These are phyloP conservation scores for Aquanectria penicillioides DNA, from an alignment of 2,329 filamentous ascomycete species.

Conservation along the genomic window DNA sequence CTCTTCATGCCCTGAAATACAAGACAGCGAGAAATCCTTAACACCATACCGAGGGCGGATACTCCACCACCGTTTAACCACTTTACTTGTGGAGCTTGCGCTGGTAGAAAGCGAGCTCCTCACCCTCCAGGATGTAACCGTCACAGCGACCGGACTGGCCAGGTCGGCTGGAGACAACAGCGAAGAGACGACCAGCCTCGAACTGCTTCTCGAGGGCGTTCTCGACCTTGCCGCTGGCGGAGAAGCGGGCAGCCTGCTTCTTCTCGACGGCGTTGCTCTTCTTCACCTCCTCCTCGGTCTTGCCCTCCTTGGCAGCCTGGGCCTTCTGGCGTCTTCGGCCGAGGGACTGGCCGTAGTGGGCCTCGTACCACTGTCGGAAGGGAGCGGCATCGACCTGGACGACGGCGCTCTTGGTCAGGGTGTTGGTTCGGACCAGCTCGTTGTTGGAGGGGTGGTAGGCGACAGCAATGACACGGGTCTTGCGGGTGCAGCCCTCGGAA, in stretches of 20 bases:
- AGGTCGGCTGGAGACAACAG: constrained; percentile 90
- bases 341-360: constrained; percentile 93
- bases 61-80: constrained; percentile 34
- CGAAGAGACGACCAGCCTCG: constrained; percentile 97
- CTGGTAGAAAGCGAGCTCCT: constrained; percentile 99
- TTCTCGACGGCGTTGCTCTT: constrained; percentile 96
- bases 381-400: constrained; percentile 98
- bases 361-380: constrained; percentile 99
- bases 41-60: constrained; percentile 49
- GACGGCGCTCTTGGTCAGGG: constrained; percentile 98
- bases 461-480: constrained; percentile 98
- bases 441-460: constrained; percentile 99
- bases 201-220: constrained; percentile 95
- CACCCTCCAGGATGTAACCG: constrained; percentile 98
- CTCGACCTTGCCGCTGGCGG: constrained; percentile 92
- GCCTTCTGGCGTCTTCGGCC: constrained; percentile 94
- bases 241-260: constrained; percentile 92
- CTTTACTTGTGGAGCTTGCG: constrained; percentile 97
- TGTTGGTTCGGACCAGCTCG: constrained; percentile 99
- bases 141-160: constrained; percentile 97
- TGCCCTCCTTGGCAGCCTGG: constrained; percentile 66
- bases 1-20: constrained; percentile 49
- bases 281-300: constrained; percentile 78
- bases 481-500: constrained; percentile 97
- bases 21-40: constrained; percentile 50